Conservation (phyloP, 768 basidiomycete genomes). For the Lyophyllum decastes region DNA sequence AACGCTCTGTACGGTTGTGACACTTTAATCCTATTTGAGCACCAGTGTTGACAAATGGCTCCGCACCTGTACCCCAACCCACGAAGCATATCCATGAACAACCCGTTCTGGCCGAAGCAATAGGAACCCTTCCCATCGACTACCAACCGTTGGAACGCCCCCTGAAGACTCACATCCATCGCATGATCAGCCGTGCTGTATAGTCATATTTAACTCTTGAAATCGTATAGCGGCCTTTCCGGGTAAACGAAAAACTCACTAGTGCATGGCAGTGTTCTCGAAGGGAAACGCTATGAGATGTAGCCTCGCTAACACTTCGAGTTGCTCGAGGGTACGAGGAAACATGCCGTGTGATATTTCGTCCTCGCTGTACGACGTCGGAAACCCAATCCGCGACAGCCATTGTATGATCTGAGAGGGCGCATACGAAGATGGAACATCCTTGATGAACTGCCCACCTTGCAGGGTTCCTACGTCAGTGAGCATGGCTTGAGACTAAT, state of each 20-base stretch:
- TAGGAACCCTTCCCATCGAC: slow-evolving; percentile 21
- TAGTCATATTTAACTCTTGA: neutral
- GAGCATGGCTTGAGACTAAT: no score
- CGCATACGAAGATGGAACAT: slow-evolving; percentile 12
- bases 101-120: slow-evolving; percentile 21
- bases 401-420: slow-evolving; percentile 21
- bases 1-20: slow-evolving; percentile 22
- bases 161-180: slow-evolving; percentile 12
- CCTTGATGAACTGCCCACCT: slow-evolving; percentile 12
- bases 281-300: slow-evolving; percentile 36
- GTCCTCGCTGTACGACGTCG: slow-evolving; percentile 13
- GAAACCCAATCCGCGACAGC: slow-evolving; percentile 25
- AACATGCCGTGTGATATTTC: slow-evolving; percentile 20
- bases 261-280: slow-evolving; percentile 40
- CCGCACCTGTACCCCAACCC: slow-evolving; percentile 21
- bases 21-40: no score
- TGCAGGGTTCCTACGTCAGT: slow-evolving; percentile 9
- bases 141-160: slow-evolving; percentile 17
- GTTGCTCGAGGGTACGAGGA: slow-evolving; percentile 25
- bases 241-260: slow-evolving; percentile 26
- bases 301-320: slow-evolving; percentile 24
- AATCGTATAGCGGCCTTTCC: no score
- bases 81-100: slow-evolving; percentile 20
- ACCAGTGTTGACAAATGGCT: neutral
- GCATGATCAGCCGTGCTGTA: neutral